These are phyloP conservation scores for Ramularia endophylla DNA, from an alignment of 2,329 filamentous ascomycete genomes.

Conservation along the genomic window DNA sequence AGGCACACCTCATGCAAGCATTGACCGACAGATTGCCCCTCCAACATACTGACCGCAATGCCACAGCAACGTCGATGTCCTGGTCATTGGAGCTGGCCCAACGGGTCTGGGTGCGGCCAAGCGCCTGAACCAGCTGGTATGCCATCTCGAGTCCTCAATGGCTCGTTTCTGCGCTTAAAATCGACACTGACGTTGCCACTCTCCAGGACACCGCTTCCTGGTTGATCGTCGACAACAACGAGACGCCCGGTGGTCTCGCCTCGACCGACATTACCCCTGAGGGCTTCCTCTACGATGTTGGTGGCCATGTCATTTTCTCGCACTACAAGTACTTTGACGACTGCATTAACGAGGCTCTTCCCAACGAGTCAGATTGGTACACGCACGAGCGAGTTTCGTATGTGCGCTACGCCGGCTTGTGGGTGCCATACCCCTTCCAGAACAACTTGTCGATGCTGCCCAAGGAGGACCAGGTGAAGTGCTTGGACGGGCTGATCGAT, in stretches of 20 bases:
- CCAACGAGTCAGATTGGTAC: conserved; percentile 92
- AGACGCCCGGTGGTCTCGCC: conserved; percentile 90
- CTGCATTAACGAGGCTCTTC: conserved; percentile 93
- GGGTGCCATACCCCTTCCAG: conserved; percentile 99
- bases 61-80: conserved; percentile 81
- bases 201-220: conserved; percentile 81
- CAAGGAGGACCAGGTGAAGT: conserved; percentile 93
- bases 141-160: conserved; percentile 26
- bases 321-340: conserved; percentile 99
- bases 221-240: conserved; percentile 89
- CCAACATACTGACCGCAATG: conserved; percentile 1
- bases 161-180: neutral
- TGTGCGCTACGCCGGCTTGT: conserved; percentile 90
- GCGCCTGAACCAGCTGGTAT: conserved; percentile 91
- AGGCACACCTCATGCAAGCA: conserved; percentile 6
- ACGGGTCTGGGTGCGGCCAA: conserved; percentile 98
- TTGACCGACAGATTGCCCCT: neutral
- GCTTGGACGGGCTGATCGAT: conserved; percentile 94
- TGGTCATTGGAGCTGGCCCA: conserved; percentile 95
- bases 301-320: conserved; percentile 97
- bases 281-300: conserved; percentile 98
- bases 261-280: conserved; percentile 93
- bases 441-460: conserved; percentile 99
- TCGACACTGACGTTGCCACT: conserved; percentile 8
- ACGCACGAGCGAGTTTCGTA: conserved; percentile 98